Base-by-base conservation (phyloP, 768 basidiomycete species). In the Boletus subparvulus region DNA sequence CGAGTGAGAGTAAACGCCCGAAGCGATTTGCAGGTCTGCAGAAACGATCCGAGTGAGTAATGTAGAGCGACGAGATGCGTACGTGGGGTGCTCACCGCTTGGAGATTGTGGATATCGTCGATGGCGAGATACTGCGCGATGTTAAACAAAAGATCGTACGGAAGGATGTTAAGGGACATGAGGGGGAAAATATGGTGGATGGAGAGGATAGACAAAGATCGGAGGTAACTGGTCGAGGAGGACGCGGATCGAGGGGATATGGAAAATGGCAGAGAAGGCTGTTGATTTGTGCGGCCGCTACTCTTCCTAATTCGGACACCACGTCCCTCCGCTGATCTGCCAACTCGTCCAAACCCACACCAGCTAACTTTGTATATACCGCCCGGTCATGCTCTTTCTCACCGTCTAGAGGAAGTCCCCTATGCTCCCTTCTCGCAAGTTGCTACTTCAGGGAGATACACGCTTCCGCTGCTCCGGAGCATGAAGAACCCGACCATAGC, bases 91-190 rank as follows among this genome's bases (percentile, higher is more conserved):
- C 85, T 78, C 70, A 88, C 87, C 54, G 80, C 65, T 65, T 87
- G 86, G 9, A 89, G 69, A 46, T 79, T 70, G 66, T 83, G 80
- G 19, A 89, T 76, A 69, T 88, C 87, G 45, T 71, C 72, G 62
- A 85, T 72, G 60, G 85, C 78, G 33, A 89, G 78, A 71, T 83
- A 81, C 42, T 77, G 78, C 6, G 84, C 80, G 68, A 90, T 81
- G 73, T 86, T 85, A 54, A 89, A 78, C 43, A 90, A 68, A 19
- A 89, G 74, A 74, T 90, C 88, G 69, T 88, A 88, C 0, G 87
- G 87, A 19, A 90, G 74, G 6, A 73, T 75, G 57, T 70, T 67
- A 49, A 80, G 65, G 13, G 73, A 71, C 65, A 74, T 72, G 56
- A 35, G 5, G 28, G 32, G 21, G 3, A 2, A 43, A n/a, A 14